Percentiles rank a stretch among this genome's conserved stretches.
Evolutionary conservation across 176 grass and related monocot species (phyloP).

Genomic region (Saccharum spontaneum): DNA sequence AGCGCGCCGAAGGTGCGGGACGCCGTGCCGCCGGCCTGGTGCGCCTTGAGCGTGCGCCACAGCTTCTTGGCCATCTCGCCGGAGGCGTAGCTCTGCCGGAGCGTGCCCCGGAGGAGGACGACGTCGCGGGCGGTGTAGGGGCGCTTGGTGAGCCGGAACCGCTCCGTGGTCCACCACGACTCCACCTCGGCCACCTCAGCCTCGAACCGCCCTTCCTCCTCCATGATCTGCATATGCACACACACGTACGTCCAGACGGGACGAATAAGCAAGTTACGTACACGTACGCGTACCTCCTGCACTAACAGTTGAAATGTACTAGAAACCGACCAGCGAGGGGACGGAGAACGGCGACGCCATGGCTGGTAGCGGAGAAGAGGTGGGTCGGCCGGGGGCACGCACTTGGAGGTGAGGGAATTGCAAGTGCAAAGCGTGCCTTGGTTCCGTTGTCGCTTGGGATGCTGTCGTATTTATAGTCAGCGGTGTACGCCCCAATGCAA

Average conservation of each 20-base stretch:
- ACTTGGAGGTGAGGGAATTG: background rate
- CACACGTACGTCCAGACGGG: background rate
- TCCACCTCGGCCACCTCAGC: conserved; percentile 77
- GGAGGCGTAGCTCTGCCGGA: conserved; percentile 86
- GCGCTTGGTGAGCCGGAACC: conserved; percentile 81
- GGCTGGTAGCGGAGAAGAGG: background rate
- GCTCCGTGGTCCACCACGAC: conserved; percentile 75
- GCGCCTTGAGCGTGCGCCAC: conserved; percentile 71
- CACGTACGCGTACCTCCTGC: background rate
- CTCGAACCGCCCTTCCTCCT: conserved; percentile 93
- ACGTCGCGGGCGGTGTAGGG: conserved; percentile 75
- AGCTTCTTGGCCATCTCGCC: conserved; percentile 82
- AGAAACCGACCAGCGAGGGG: conserved; percentile 66
- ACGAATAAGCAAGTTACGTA: background rate
- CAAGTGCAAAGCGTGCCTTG: conserved; percentile 24
- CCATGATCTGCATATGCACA: conserved; percentile 61
- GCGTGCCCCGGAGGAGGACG: conserved; percentile 82
- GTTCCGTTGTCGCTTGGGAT: background rate
- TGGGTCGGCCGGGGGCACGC: background rate
- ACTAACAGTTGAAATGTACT: background rate
- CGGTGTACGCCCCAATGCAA: background rate
- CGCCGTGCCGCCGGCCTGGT: conserved; percentile 77
- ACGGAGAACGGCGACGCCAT: conserved; percentile 74
- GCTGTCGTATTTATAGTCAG: conserved; percentile 42
- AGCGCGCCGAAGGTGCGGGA: conserved; percentile 91